Base-by-base conservation (phyloP, 2,329 filamentous ascomycete species). In the Septoria petroselini region DNA sequence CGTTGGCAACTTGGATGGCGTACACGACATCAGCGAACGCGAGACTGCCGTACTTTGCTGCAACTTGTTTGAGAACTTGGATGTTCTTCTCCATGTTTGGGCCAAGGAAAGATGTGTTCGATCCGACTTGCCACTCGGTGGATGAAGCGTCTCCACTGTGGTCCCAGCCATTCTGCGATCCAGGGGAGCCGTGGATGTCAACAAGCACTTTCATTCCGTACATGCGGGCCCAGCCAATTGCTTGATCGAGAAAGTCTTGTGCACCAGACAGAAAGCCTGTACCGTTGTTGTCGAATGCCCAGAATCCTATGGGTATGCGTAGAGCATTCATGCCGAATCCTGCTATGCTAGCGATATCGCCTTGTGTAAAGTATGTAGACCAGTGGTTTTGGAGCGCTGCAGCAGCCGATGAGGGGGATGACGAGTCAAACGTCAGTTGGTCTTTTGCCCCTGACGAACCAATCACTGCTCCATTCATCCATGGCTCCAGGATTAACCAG, bases 281-380 rank as follows among this genome's bases (percentile, higher is more conserved):
- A 5, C 64, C 59, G 17, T 67, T 61, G 27, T 71, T 69, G 38
- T 70, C 62, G 48, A 73, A 76, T 11, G 76, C 74, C 76, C 76
- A 79, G 61, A 76, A 79, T 21, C 74, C 75, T 46, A 78, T 72
- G 2, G 76, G 76, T 30, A 79, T 76, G 29, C 76, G 69, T 7
- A 79, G 34, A 44, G 65, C 62, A 45, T 68, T 69, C 46, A 70
- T 57, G 4, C 68, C 66, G 56, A 62, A 66, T 1, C 58, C 56
- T n/a, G 62, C 62, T 29, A 74, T 72, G 34, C 68, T 63, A 15
- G 64, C 53, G 53, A 75, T 66, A 49, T 75, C 71, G 2, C 58
- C 57, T 53, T 73, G 62, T 4, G 66, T 73, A 52, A 73, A 71
- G 42, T 60, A 70, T 1, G 62, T 66, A 2, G 56, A 52, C 67